Conservation (phyloP, 2,329 filamentous ascomycete genomes). For the Neopestalotiopsis sp. region DNA sequence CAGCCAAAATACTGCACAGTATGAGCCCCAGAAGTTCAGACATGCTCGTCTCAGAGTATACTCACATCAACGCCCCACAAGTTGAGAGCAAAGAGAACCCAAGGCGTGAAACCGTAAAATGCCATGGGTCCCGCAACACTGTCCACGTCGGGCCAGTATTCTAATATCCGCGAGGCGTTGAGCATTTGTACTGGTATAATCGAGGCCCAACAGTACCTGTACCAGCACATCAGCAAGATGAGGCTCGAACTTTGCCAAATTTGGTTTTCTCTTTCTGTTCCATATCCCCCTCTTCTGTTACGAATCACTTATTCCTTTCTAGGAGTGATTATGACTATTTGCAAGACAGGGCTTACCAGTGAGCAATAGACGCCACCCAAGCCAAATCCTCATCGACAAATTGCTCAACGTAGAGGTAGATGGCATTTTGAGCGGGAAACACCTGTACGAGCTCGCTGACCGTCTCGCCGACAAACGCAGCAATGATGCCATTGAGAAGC, state of each 20-base stretch:
- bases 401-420: conserved; percentile 25
- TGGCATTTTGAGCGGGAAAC: conserved; percentile 25
- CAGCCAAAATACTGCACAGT: conserved; percentile 27
- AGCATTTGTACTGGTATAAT: conserved; percentile 20
- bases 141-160: conserved; percentile 16
- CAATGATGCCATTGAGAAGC: conserved; percentile 21
- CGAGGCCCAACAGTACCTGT: conserved; percentile 11
- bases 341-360: conserved; percentile 21
- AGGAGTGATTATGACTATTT: not conserved
- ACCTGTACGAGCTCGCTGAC: conserved; percentile 26
- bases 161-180: conserved; percentile 17
- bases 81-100: too few species aligned
- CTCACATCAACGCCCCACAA: too few species aligned
- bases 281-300: too few species aligned
- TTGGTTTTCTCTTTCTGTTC: too few species aligned
- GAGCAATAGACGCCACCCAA: conserved; percentile 23
- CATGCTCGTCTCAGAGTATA: too few species aligned
- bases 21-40: conserved; percentile 3
- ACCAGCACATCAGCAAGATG: too few species aligned
- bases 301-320: too few species aligned
- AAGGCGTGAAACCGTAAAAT: conserved; percentile 16
- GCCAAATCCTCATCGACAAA: conserved; percentile 27
- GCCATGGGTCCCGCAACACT: conserved; percentile 7
- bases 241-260: too few species aligned
- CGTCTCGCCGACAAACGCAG: conserved; percentile 23